Evolutionary conservation across 1,284 basidiomycete species (phyloP).

Genomic region (Gomphus bonarii): DNA sequence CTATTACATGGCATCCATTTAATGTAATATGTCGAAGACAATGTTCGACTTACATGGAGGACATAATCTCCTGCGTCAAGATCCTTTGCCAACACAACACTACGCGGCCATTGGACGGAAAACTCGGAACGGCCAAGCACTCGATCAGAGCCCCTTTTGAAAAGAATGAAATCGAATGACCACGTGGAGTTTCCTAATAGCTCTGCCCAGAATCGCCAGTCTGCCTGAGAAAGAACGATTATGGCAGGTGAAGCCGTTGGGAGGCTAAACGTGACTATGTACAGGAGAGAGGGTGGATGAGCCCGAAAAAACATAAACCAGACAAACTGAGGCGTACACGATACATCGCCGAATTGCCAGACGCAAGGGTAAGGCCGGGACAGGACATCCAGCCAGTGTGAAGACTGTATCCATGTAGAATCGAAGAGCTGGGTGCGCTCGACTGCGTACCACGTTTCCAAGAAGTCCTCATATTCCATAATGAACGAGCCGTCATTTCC

Average conservation of each 20-base stretch:
- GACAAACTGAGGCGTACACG: slow-evolving; percentile 26
- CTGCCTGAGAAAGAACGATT: slow-evolving; percentile 38
- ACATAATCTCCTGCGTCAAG: slow-evolving; percentile 41
- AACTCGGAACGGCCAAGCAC: slow-evolving; percentile 27
- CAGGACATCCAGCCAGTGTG: slow-evolving; percentile 35
- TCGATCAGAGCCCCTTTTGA: slow-evolving; percentile 30
- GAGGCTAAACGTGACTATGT: slow-evolving; percentile 32
- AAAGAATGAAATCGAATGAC: slow-evolving; percentile 38
- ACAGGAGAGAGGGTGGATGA: not conserved
- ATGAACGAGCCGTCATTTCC: slow-evolving; percentile 44
- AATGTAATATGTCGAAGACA: not conserved
- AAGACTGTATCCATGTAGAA: slow-evolving; percentile 36
- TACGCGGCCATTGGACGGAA: slow-evolving; percentile 25
- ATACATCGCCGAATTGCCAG: slow-evolving; percentile 39
- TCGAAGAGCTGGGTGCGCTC: slow-evolving; percentile 40
- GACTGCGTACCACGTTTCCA: slow-evolving; percentile 33
- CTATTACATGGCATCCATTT: slow-evolving; percentile 17
- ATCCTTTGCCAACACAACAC: slow-evolving; percentile 30
- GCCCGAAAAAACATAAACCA: not conserved
- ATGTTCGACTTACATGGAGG: slow-evolving; percentile 31
- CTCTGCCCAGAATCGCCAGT: slow-evolving; percentile 32
- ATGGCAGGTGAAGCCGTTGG: slow-evolving; percentile 27
- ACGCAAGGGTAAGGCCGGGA: slow-evolving; percentile 26
- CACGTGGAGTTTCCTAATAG: slow-evolving; percentile 26
- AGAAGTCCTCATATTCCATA: slow-evolving; percentile 47